Conservation (phyloP, 371 early-diverging fungal species). For the Dichotomocladium elegans region DNA sequence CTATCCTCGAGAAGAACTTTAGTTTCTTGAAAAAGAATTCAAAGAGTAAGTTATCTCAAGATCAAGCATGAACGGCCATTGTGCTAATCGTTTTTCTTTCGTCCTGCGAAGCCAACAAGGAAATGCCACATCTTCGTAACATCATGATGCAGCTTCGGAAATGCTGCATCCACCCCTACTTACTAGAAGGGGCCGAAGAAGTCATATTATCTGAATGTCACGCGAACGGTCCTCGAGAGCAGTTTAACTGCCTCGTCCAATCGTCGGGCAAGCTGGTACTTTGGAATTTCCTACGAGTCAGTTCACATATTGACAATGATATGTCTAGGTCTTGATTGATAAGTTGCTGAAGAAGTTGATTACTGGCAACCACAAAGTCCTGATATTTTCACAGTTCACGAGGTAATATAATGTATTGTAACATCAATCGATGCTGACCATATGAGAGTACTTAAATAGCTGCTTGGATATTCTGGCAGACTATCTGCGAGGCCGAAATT, state of each 20-base stretch:
- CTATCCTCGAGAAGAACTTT: slow-evolving; percentile 90
- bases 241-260: slow-evolving; percentile 75
- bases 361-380: slow-evolving; percentile 83
- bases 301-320: background rate
- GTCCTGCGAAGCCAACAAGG: slow-evolving; percentile 32
- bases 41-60: slow-evolving; percentile 46
- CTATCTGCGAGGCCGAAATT: slow-evolving; percentile 74
- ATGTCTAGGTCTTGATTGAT: slow-evolving; percentile 64
- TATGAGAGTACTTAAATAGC: slow-evolving; percentile 7
- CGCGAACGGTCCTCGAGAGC: slow-evolving; percentile 56
- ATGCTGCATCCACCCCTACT: slow-evolving; percentile 86
- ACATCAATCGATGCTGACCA: background rate
- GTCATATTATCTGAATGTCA: slow-evolving; percentile 64
- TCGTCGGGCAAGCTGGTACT: slow-evolving; percentile 82
- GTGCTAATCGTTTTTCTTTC: too few species aligned
- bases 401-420: slow-evolving; percentile 10
- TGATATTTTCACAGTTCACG: slow-evolving; percentile 97
- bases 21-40: slow-evolving; percentile 68
- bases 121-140: slow-evolving; percentile 62
- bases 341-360: slow-evolving; percentile 80
- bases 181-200: slow-evolving; percentile 86
- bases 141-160: slow-evolving; percentile 82
- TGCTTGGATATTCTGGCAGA: slow-evolving; percentile 88
- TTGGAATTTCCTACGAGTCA: too few species aligned
- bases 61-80: too few species aligned